phyloP scores from a whole-genome alignment of 108 stramenopile species.

The Skeletonema potamos region DNA sequence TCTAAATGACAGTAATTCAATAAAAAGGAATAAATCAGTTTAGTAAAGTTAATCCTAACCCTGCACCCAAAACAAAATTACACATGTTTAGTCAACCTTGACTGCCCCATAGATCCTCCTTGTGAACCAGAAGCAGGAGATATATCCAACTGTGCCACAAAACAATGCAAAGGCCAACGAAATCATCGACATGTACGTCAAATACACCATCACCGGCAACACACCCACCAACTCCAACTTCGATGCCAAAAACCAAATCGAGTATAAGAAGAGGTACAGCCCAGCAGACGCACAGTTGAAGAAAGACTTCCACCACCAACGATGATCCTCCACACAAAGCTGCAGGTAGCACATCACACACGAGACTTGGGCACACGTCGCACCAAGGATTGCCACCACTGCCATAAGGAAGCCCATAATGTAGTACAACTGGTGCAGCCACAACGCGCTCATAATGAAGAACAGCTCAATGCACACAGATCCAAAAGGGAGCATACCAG shows the following conservation, averaged over 20 bases:
- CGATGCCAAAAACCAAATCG: constrained; percentile 90
- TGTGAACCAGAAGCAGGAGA: constrained; percentile 85
- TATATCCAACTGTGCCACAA: constrained; percentile 92
- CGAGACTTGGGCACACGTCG: constrained; percentile 95
- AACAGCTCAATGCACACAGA: constrained; percentile 98
- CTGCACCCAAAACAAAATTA: too few species aligned
- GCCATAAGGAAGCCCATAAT: constrained; percentile 98
- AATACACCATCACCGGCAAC: constrained; percentile 90
- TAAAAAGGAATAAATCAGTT: too few species aligned
- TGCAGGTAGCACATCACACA: constrained; percentile 99
- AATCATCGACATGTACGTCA: constrained; percentile 98
- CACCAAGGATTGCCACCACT: constrained; percentile 89
- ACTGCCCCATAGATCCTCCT: constrained; percentile 81
- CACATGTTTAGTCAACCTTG: constrained; percentile 86
- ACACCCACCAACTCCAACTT: constrained; percentile 89
- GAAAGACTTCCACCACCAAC: constrained; percentile 99
- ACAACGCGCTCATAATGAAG: constrained; percentile 98
- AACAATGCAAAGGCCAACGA: constrained; percentile 89
- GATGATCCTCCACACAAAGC: constrained; percentile 98
- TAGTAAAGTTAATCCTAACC: too few species aligned
- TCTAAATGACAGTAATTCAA: too few species aligned
- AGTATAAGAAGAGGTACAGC: constrained; percentile 95
- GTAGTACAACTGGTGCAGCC: constrained; percentile 99
- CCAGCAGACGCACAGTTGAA: constrained; percentile 93
- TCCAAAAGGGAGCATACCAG: constrained; percentile 97